Percentiles rank a stretch among this genome's conserved stretches.
phyloP scores from a whole-genome alignment of 805 yeast genomes.

The Candida stauntonica region DNA sequence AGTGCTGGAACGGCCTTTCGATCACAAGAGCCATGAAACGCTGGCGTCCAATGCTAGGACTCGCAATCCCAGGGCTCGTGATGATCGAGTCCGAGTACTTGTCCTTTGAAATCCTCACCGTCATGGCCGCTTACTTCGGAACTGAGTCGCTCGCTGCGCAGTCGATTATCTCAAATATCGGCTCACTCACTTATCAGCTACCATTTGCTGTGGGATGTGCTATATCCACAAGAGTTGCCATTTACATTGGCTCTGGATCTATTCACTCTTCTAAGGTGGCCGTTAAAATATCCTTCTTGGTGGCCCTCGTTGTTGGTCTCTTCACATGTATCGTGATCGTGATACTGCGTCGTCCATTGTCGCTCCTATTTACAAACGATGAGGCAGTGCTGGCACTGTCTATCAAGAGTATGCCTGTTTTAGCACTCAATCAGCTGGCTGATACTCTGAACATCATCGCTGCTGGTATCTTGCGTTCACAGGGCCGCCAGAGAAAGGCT shows the following conservation, averaged over 20 bases:
- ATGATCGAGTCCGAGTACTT: constrained; percentile 75
- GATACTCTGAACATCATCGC: constrained; percentile 72
- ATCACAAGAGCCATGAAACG: constrained; percentile 41
- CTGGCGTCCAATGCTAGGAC: constrained; percentile 53
- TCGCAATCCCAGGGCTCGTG: constrained; percentile 69
- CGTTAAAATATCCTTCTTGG: constrained; percentile 36
- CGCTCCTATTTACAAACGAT: constrained; percentile 59
- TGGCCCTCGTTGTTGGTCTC: constrained; percentile 47
- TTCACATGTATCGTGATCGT: constrained; percentile 45
- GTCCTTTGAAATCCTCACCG: constrained; percentile 69
- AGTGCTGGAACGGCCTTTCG: constrained; percentile 68
- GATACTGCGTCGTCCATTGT: constrained; percentile 44
- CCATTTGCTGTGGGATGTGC: constrained; percentile 76
- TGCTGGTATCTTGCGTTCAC: constrained; percentile 70
- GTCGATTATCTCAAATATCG: constrained; percentile 46
- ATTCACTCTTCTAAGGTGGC: constrained; percentile 42
- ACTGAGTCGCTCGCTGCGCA: constrained; percentile 49
- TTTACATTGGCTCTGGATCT: constrained; percentile 58
- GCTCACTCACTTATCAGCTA: constrained; percentile 61
- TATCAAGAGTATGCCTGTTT: constrained; percentile 54
- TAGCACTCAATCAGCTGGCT: constrained; percentile 59
- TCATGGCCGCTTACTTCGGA: constrained; percentile 52
- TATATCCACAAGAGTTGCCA: constrained; percentile 67
- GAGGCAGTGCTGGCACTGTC: constrained; percentile 49
- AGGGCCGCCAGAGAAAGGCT: constrained; percentile 72